Evolutionary conservation across 1,284 basidiomycete species (phyloP), one percentile per base, ranked within the genome.

Genomic region (Takashimella tepidaria): DNA sequence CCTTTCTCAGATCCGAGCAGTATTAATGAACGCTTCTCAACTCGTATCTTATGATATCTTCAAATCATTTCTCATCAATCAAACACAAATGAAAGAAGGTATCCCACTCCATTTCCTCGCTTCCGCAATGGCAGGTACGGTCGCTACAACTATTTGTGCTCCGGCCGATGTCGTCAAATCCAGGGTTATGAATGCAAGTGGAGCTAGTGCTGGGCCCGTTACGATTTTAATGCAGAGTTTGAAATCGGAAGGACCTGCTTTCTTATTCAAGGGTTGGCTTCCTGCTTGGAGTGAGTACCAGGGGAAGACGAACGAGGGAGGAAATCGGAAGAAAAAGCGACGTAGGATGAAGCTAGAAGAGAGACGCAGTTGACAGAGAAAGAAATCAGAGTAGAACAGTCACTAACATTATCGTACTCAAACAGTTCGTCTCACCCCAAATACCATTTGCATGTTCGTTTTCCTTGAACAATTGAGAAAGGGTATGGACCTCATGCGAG

Each of bases 181-280:
- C 19, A 65, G 79, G 43, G 72, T 81, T 1, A 80, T 80, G 79
- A 68, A 71, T 46, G 61, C 68, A 41, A 64, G 63, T 48, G 62
- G 62, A 37, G 56, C 58, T 16, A 37, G 31, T 16, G 51, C 55
- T 19, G 63, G 70, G 26, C 61, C 62, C 5, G 53, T 67, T 31
- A 53, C 47, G 8, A 48, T 69, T 40, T 49, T 68, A 20, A 57
- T 51, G 41, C 53, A 62, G 41, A 65, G 58, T 43, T 45, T 69
- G 51, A 60, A 65, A 49, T 47, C 48, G 19, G 64, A 70, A 49
- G 79, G 80, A 1, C 72, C 77, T 11, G 63, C 68, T 13, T 80
- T 80, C 72, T 60, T 81, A 41, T 80, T 81, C 71, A 73, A 78
- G 51, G 80, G 80, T n/a, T 81, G 79, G 79, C 74, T 79, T 8